A percentile compares a stretch with the other conserved stretches of the same genome.
Conservation (phyloP, 179 eudicot genomes). For the Vitellaria paradoxa region DNA sequence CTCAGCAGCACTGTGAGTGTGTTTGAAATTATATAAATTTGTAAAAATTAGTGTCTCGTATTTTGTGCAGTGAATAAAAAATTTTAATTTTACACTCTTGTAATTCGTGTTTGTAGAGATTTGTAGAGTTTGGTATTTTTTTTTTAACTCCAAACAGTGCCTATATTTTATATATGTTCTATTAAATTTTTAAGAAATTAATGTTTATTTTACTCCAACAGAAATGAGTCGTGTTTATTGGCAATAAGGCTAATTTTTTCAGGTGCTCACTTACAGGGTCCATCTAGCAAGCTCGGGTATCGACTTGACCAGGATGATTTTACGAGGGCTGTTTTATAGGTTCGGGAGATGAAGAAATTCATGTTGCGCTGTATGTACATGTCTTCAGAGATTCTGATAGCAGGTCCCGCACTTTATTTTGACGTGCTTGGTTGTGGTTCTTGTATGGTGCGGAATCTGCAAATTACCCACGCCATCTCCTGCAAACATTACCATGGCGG, state of each 20-base stretch:
- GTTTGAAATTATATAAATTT: no score
- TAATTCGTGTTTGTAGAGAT: no score
- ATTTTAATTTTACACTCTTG: no score
- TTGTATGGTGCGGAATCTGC: constrained; percentile 18
- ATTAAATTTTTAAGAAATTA: no score
- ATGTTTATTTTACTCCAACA: background rate
- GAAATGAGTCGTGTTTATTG: background rate
- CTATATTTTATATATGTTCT: no score
- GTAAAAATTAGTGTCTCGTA: no score
- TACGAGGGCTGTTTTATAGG: constrained; percentile 30
- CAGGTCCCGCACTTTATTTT: constrained; percentile 29
- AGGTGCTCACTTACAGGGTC: constrained; percentile 29
- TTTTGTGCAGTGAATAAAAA: no score
- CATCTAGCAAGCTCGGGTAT: constrained; percentile 23
- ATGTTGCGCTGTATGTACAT: constrained; percentile 22
- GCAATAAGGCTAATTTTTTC: background rate
- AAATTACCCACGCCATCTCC: constrained; percentile 9
- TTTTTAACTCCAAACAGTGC: no score
- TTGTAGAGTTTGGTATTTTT: no score
- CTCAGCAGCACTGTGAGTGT: no score
- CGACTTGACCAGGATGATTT: constrained; percentile 18
- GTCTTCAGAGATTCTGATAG: constrained; percentile 20
- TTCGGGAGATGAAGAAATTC: constrained; percentile 11
- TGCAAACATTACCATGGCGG: constrained; percentile 25
- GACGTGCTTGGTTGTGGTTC: constrained; percentile 42